Evolutionary conservation across 768 basidiomycete species (phyloP).

Genomic region (Boletus sp.): DNA sequence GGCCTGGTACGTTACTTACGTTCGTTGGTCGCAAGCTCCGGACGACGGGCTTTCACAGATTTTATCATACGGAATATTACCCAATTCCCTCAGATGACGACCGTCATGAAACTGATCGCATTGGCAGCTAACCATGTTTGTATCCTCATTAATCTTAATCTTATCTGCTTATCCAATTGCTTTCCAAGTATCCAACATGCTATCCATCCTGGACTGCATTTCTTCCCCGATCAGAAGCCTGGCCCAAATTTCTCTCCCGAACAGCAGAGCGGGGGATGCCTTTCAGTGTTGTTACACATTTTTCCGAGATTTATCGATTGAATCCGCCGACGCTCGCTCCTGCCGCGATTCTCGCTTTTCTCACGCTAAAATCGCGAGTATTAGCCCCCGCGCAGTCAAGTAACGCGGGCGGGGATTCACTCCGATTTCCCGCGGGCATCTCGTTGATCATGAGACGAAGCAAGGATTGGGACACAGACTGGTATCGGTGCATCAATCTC

Average conservation of each 20-base stretch:
- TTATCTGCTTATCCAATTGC: conserved; percentile 3
- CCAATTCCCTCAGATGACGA: conserved; percentile 44
- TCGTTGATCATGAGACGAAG: conserved; percentile 28
- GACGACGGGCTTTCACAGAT: conserved; percentile 35
- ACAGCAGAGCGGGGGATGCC: conserved; percentile 18
- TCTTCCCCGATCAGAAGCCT: conserved; percentile 38
- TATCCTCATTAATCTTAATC: conserved; percentile 23
- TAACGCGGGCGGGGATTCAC: neutral
- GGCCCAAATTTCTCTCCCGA: conserved; percentile 55
- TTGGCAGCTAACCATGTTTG: conserved; percentile 63
- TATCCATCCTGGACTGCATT: conserved; percentile 60
- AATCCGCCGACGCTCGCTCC: conserved; percentile 61
- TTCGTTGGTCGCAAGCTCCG: neutral
- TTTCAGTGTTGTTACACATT: conserved; percentile 36
- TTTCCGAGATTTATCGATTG: conserved; percentile 45
- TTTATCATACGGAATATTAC: conserved; percentile 43
- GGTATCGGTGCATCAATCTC: conserved; percentile 53
- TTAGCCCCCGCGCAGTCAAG: conserved; percentile 2
- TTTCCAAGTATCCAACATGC: conserved; percentile 59
- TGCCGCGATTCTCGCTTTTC: conserved; percentile 71
- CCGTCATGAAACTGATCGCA: conserved; percentile 59
- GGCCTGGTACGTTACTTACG: conserved; percentile 46
- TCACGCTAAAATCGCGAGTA: conserved; percentile 45
- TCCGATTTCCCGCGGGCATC: conserved; percentile 16
- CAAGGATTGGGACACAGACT: conserved; percentile 69